These are phyloP conservation scores for Trichoderma gracile DNA, from an alignment of 2,329 filamentous ascomycete species.

Conservation along the genomic window DNA sequence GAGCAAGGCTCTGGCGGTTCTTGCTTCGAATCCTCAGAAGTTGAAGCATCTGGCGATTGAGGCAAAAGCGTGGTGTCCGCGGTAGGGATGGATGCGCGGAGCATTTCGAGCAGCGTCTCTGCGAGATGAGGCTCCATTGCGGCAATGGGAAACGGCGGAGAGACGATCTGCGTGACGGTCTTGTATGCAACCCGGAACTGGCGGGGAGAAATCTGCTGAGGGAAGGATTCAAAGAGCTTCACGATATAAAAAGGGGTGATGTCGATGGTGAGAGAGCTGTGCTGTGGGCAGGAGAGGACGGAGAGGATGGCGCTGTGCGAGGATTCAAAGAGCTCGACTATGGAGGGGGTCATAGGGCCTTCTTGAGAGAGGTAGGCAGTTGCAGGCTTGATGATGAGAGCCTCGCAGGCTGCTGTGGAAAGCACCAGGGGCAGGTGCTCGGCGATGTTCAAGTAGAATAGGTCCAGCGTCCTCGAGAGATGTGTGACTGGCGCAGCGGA, in stretches of 20 bases:
- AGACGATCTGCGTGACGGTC: slow-evolving; percentile 77
- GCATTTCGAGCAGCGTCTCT: slow-evolving; percentile 77
- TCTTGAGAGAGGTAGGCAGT: slow-evolving; percentile 66
- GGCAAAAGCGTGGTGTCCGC: slow-evolving; percentile 50
- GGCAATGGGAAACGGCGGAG: slow-evolving; percentile 75
- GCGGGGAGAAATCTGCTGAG: slow-evolving; percentile 71
- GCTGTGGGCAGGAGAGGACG: slow-evolving; percentile 77
- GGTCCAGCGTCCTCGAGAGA: slow-evolving; percentile 71
- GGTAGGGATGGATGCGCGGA: slow-evolving; percentile 59
- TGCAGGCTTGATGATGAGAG: slow-evolving; percentile 72
- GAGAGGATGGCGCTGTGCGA: slow-evolving; percentile 82
- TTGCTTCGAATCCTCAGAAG: slow-evolving; percentile 35
- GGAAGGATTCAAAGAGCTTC: slow-evolving; percentile 77
- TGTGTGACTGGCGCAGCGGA: slow-evolving; percentile 32
- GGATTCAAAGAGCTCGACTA: slow-evolving; percentile 73
- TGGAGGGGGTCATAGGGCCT: slow-evolving; percentile 47
- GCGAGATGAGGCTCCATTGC: slow-evolving; percentile 74
- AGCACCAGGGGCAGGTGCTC: slow-evolving; percentile 79
- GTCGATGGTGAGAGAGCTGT: slow-evolving; percentile 66
- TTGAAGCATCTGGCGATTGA: slow-evolving; percentile 38
- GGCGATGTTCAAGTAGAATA: slow-evolving; percentile 84
- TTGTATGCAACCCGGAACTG: slow-evolving; percentile 90
- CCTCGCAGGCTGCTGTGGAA: slow-evolving; percentile 66
- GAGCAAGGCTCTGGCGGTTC: slow-evolving; percentile 53
- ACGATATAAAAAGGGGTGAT: slow-evolving; percentile 83